phyloP scores from a whole-genome alignment of 345 rosid species.

The Mercurialis annua region DNA sequence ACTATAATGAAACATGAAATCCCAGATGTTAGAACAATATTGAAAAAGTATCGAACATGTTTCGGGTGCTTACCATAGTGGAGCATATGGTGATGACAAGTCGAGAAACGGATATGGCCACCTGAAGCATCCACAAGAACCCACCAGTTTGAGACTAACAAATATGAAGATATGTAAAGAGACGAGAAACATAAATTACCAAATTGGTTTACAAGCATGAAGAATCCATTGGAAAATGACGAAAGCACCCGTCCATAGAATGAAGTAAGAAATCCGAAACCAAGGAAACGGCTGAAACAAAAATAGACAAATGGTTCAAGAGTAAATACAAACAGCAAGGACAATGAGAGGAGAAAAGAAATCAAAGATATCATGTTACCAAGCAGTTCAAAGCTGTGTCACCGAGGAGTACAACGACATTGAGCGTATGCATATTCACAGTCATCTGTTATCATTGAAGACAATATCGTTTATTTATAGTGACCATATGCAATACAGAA shows the following conservation, averaged over 20 bases:
- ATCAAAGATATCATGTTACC: conserved; percentile 31
- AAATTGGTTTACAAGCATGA: conserved; percentile 43
- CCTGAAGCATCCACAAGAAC: conserved; percentile 32
- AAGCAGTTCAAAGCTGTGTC: conserved; percentile 57
- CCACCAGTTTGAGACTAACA: conserved; percentile 11
- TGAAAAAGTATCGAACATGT: too few species aligned
- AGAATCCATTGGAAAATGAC: conserved; percentile 61
- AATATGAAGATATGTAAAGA: not conserved
- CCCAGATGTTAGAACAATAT: not conserved
- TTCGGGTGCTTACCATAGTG: conserved; percentile 46
- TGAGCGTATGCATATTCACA: conserved; percentile 58
- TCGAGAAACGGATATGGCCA: conserved; percentile 82
- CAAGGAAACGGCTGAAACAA: conserved; percentile 57
- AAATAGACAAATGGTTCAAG: conserved; percentile 15
- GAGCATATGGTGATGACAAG: conserved; percentile 50
- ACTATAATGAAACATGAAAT: not conserved
- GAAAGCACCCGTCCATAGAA: conserved; percentile 53
- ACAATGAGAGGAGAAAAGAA: not conserved
- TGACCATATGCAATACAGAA: not conserved
- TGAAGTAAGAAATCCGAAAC: conserved; percentile 62
- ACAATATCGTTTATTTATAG: conserved; percentile 7
- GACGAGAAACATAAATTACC: conserved; percentile 27
- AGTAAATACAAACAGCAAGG: not conserved
- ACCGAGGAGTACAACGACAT: conserved; percentile 49
- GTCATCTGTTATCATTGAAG: conserved; percentile 46